Base-by-base conservation (phyloP, 148 eudicot genomes). In the Persicaria maculosa region DNA sequence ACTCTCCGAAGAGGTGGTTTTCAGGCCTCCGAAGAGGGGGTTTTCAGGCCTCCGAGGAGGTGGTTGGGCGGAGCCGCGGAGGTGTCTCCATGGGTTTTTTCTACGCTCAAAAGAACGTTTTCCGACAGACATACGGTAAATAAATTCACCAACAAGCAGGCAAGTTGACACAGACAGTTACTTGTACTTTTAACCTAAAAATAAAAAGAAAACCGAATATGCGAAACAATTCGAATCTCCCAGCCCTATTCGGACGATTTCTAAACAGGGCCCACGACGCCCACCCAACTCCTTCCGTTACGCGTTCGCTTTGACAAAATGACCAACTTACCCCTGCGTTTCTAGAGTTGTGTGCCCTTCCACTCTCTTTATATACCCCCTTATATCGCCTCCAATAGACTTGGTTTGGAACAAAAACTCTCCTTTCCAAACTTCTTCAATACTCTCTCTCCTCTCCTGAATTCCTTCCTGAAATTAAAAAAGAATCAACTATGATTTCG, bases 371-470 rank as follows among this genome's bases (percentile, higher is more conserved):
- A 65, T 11, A 6, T 65, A 65, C 70, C 2, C 19, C 70, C 70
- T 65, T 14, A 6, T 6, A 2, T 4, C 70, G 70, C 70, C 70
- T 43, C 70, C n/a, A 4, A 11, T 14, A 65, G 19, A 65, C 70
- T 65, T 17, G 70, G 70, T 65, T 65, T 65, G 70, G 46, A 65
- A 65, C 70, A 65, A 65, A 14, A 40, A 15, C 70, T 14, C 46
- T 65, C 14, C 46, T 15, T 65, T 65, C 68, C 70, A 65, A 12
- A 65, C 46, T 43, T 65, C 70, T 59, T 40, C 14, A 59, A 59
- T 20, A 3, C 43, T 65, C 46, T 40, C 70, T 6, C 70, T 16
- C 40, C 40, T 36, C 46, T 15, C 10, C 65, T 8, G 12, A 59
- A 14, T 36, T 5, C 43, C 70, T 36, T 5, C 43, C 70, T 5